Base-by-base conservation (phyloP, 768 basidiomycete species). In the Termitomyces sp. region DNA sequence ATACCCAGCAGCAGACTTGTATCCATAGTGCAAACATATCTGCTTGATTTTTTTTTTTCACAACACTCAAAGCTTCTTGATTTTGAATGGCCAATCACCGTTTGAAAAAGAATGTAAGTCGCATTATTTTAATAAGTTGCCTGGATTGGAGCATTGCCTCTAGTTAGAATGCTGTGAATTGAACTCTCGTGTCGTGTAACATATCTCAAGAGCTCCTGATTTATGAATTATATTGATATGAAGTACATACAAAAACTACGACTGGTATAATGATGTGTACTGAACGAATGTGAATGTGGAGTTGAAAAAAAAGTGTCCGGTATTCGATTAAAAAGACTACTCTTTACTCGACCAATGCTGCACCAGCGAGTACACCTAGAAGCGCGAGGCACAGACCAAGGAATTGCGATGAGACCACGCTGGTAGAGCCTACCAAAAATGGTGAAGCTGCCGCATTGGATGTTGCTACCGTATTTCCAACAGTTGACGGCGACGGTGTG, bases 1-100 rank as follows among this genome's bases (percentile, higher is more conserved):
- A 28, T 28, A 28, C 26, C 26, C n/a, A n/a, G 60, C 74, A 77
- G 60, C 64, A 66, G 10, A 64, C 67, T 56, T 81, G 80, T 66
- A 4, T 28, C 10, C 30, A 32, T 32, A 62, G 48, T 35, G 64
- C 64, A 49, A 53, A 46, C 11, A 17, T 21, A 28, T 57, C 50
- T 17, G 47, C n/a, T 41, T 51, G 8, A 22, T 8, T 40, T 22
- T 11, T 8, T 40, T 22, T 11, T 1, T 40, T 22, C 6, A 12
- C 8, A 17, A 3, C 6, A 1, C 28, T 26, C 5, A 35, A n/a
- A 34, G 32, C n/a, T 14, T 19, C 19, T 47, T 21, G 19, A 14
- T 45, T 5, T 40, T 30, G 11, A 10, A 30, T 12, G 35, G 43
- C 19, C 40, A 17, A 26, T 46, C 46, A 43, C 32, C 37, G 51